phyloP scores from a whole-genome alignment of 2,329 filamentous ascomycete species.

The Zymoseptoria brevis region DNA sequence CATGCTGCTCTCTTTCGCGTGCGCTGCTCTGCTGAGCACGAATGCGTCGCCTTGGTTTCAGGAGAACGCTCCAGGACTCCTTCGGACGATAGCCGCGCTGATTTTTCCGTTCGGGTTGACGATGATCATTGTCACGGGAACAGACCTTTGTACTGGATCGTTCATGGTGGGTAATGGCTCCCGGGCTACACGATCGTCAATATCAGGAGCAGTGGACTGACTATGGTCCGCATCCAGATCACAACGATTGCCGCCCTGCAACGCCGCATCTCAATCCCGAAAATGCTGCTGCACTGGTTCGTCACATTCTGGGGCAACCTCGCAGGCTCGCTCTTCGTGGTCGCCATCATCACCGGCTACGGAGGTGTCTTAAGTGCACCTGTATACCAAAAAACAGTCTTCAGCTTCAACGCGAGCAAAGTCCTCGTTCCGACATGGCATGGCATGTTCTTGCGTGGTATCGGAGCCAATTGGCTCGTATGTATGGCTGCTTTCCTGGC shows the following conservation, averaged over 20 bases:
- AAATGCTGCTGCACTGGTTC: conserved; percentile 24
- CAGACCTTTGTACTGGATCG: conserved; percentile 29
- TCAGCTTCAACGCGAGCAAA: conserved; percentile 43
- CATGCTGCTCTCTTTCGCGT: conserved; percentile 45
- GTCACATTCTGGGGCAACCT: conserved; percentile 29
- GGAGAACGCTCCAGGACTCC: conserved; percentile 27
- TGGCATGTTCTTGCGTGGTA: conserved; percentile 47
- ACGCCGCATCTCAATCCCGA: conserved; percentile 25
- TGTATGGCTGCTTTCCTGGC: conserved; percentile 46
- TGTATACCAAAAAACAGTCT: conserved; percentile 38
- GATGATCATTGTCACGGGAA: conserved; percentile 28
- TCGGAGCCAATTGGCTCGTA: conserved; percentile 51
- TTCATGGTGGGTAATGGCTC: conserved; percentile 20
- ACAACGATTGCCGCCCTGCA: conserved; percentile 40
- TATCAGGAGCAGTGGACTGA: neutral
- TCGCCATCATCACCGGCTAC: conserved; percentile 24
- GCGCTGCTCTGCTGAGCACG: conserved; percentile 28
- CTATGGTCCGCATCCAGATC: conserved; percentile 24
- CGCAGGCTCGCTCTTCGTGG: conserved; percentile 27
- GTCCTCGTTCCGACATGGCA: conserved; percentile 43
- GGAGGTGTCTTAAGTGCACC: conserved; percentile 26
- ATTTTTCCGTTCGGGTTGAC: conserved; percentile 31
- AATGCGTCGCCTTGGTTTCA: conserved; percentile 28
- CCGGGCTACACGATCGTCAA: neutral
- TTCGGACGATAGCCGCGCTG: conserved; percentile 25